Evolutionary conservation across 768 basidiomycete genomes (phyloP), one percentile per base, ranked within the genome.

Genomic region (Amanita fuliginea): DNA sequence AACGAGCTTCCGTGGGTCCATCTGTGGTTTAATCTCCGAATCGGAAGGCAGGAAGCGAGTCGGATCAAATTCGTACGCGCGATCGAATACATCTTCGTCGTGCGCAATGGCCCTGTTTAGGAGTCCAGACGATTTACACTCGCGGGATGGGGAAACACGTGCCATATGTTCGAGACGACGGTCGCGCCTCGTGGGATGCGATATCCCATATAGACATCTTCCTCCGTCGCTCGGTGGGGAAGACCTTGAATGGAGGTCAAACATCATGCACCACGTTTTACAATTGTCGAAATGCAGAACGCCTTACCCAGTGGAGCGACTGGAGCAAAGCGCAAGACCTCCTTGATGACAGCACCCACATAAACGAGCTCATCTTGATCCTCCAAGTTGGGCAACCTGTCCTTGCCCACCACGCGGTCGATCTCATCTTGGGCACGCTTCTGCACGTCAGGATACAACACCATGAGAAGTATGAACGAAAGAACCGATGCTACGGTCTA

Each of bases 391-490:
- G 64, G 64, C 21, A 63, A 50, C 10, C 59, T 51, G 51, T 57
- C 56, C 7, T 43, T 39, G 11, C 60, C 61, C 5, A 63, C 56
- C 34, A 63, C 57, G 6, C 41, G 32, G 28, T 65, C 64, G 22
- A 65, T 54, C 46, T 66, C 60, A 26, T 52, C 46, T 21, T 74
- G 71, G 1, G 68, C 71, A 19, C 61, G 62, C 46, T 52, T 56
- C 55, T 69, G 67, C 1, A 64, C 61, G 1, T 69, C 67, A 1
- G 71, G 73, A 45, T 70, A 51, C 6, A 64, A 47, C 5, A 62
- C 55, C 68, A 73, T 70, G 6, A 64, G 56, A 16, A 69, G 58
- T 42, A 71, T 53, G 53, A 73, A 68, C n/a, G 65, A 64, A 2
- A 60, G 52, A 42, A 70, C 19, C 6, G 61, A 60, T 2, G 69